Conservation (phyloP, 208 protist species). For the Leishmania tarentolae region DNA sequence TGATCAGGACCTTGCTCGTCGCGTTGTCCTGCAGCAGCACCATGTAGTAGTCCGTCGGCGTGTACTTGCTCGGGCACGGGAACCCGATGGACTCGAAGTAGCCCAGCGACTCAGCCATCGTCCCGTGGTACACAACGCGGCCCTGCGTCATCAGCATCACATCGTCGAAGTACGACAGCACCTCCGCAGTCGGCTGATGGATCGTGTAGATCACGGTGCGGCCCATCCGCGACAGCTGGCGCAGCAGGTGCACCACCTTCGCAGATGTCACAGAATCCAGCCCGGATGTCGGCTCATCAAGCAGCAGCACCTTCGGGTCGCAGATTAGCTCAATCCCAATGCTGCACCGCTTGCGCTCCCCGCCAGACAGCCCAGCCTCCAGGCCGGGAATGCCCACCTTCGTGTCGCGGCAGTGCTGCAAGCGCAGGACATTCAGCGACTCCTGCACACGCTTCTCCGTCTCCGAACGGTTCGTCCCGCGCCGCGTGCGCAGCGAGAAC, state of each 20-base stretch:
- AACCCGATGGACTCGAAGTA: conserved; percentile 89
- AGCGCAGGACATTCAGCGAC: conserved; percentile 63
- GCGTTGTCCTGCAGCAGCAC: conserved; percentile 69
- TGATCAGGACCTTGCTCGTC: conserved; percentile 53
- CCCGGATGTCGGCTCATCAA: conserved; percentile 92
- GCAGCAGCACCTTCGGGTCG: conserved; percentile 82
- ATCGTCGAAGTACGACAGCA: conserved; percentile 92
- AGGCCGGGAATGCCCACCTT: conserved; percentile 77
- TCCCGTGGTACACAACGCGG: conserved; percentile 82
- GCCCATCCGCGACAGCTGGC: conserved; percentile 67
- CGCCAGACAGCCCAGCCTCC: conserved; percentile 80
- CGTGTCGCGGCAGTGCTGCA: conserved; percentile 68
- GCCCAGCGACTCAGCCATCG: conserved; percentile 51
- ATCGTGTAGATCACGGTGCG: conserved; percentile 94
- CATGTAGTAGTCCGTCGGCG: conserved; percentile 92
- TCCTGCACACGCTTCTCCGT: conserved; percentile 63
- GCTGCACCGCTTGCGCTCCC: conserved; percentile 89
- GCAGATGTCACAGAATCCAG: conserved; percentile 89
- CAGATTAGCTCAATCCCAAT: conserved; percentile 90
- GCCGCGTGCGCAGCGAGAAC: conserved; percentile 81
- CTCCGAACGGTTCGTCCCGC: conserved; percentile 41
- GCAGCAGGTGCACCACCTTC: conserved; percentile 79
- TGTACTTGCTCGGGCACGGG: conserved; percentile 65
- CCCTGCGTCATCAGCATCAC: conserved; percentile 89
- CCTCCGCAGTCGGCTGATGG: conserved; percentile 93